Evolutionary conservation across 495 filamentous ascomycete species (phyloP), one percentile per base, ranked within the genome.

Genomic region (Penicillium verhagenii): DNA sequence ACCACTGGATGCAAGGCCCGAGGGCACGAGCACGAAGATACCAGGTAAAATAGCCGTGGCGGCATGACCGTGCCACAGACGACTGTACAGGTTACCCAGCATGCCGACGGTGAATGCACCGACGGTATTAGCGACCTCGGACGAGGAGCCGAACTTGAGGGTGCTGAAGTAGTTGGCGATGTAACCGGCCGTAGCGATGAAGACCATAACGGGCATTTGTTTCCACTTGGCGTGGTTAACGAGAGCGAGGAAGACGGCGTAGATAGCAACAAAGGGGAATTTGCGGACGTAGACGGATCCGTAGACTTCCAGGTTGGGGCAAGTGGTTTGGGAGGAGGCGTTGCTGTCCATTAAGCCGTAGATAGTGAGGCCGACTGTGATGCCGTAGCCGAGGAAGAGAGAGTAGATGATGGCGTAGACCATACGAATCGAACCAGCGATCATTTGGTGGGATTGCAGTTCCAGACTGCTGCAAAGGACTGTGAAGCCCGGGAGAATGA

Each of bases 351-450:
- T 82, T 23, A 92, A 78, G 6, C 93, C 93, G 67, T 95, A 96
- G 18, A 97, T 77, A 2, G 89, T 89, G 0, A 91, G 91, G 28
- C 93, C 93, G 33, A 97, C 90, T 0, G 93, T 96, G 61, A 97
- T 96, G 21, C 92, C 93, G 60, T 92, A 97, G 23, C 91, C 93
- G 6, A 97, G 85, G 72, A 96, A 96, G 1, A 97, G 79, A 0
- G 92, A 93, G 69, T 96, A 97, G 54, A 97, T 93, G 56, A 97
- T 87, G 8, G 91, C 89, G 64, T 96, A 96, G 1, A 97, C 90
- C 88, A 97, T 93, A 39, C 93, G 89, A 29, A 96, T 90, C 9
- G 89, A 92, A 2, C 93, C 93, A 21, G 93, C 90, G 18, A 97
- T 89, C 47, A 97, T 86, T 55, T 88, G 86, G 46, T 84, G 81